Evolutionary conservation across 2,329 filamentous ascomycete species (phyloP), one percentile per base, ranked within the genome.

Genomic region (Dactylella cylindrospora): DNA sequence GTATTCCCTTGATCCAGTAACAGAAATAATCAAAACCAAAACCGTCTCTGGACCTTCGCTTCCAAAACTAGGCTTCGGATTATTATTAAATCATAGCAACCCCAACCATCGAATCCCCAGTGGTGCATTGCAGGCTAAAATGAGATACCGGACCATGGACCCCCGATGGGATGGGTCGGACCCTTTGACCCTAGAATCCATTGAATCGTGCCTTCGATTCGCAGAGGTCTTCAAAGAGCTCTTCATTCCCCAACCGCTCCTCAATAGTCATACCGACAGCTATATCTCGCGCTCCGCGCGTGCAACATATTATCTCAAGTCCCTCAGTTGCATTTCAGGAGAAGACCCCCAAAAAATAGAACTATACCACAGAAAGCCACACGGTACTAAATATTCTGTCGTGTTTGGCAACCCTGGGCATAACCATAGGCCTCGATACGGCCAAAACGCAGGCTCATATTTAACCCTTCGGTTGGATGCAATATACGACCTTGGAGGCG

Each of bases 381-480:
- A 39, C 4, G 23, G 35, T 1, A 39, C 55, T 15, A 33, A 31
- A 20, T 53, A 47, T 9, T 26, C 26, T 10, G 55, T 43, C 17
- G 20, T 49, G 5, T 53, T 47, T n/a, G 43, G 53, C 44, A 43
- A n/a, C n/a, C n/a, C 33, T 33, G 47, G 47, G 13, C 47, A 61
- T 8, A 22, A 33, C n/a, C n/a, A n/a, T n/a, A n/a, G n/a, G n/a
- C n/a, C n/a, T n/a, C n/a, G n/a, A n/a, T n/a, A n/a, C 7, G 19
- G 22, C 36, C 22, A 19, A 3, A 35, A 17, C 6, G 32, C 7
- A 5, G 15, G 29, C 10, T 43, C 55, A 28, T 53, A 33, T 28
- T 23, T 61, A 12, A 36, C 45, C 29, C 47, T 61, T 15, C 55
- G 55, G 10, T 43, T 61, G 9, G 55, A 61, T 8, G 38, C 31